Base-by-base conservation (phyloP, 2,329 filamentous ascomycete genomes). In the Trichoderma guizhouense region DNA sequence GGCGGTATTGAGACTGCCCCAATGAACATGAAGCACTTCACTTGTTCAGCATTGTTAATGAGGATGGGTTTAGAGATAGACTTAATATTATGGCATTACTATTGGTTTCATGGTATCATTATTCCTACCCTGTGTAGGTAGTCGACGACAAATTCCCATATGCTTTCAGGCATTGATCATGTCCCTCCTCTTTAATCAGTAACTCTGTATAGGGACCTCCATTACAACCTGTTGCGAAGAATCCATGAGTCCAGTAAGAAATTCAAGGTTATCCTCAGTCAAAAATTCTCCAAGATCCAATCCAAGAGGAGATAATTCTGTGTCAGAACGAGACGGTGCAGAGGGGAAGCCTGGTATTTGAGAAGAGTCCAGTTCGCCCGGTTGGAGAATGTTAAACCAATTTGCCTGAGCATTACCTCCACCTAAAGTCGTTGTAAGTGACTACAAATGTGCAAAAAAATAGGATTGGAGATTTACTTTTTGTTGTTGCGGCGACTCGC, bases 271-370 rank as follows among this genome's bases (percentile, higher is more conserved):
- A 36, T 66, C 63, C 21, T 66, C 63, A 15, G 63, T 66, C n/a
- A 66, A 36, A 66, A 66, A 66, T 30, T 66, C 63, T n/a, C 63
- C 63, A 9, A 66, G 43, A n/a, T 66, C 63, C 12, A 66, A n/a
- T 5, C 63, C 63, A 18, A 66, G 63, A 30, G 63, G 63, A 15
- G 63, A 66, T 8, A 66, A n/a, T 15, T 66, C 63, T 7, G 63
- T 53, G 5, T 66, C 63, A 28, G 63, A 66, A 1, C 63, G 47
- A 26, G 63, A 55, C 2, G 63, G 63, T 18, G 26, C 63, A 28
- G 28, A n/a, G 18, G 63, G 28, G n/a, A 55, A 55, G 6, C 63
- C 63, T 14, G 30, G 12, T n/a, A 53, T 53, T 21, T 66, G 63
- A 12, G 63, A 28, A 36, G 63, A 15, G 28, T 55, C 39, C 30